A percentile compares a stretch with the other conserved stretches of the same genome.
Conservation (phyloP, 176 grass and related monocot genomes). For the Oryza meyeriana region DNA sequence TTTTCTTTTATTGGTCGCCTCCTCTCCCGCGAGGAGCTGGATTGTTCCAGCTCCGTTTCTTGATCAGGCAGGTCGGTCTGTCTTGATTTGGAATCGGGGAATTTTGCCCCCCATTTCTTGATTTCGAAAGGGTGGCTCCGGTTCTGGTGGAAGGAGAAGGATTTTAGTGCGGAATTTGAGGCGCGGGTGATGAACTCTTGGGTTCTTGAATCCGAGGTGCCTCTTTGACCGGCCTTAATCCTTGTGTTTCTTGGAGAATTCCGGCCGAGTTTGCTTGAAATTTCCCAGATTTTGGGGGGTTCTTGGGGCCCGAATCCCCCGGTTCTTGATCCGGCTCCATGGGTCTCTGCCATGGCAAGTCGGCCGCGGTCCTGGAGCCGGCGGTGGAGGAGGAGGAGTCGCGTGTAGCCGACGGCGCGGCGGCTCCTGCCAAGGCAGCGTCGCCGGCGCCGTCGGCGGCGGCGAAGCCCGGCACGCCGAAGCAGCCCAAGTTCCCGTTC, state of each 20-base stretch:
- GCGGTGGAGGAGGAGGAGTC: conserved; percentile 27
- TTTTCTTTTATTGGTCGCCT: neutral
- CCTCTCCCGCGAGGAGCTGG: neutral
- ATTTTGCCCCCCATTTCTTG: neutral
- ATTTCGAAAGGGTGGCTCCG: neutral
- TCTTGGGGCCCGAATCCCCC: conserved; percentile 11
- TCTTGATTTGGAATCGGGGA: neutral
- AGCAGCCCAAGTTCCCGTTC: conserved; percentile 59
- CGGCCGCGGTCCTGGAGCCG: conserved; percentile 20
- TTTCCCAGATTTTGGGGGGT: neutral
- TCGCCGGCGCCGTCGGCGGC: neutral
- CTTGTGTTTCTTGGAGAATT: conserved; percentile 2
- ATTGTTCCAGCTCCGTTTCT: conserved; percentile 18
- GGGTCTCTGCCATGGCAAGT: conserved; percentile 75
- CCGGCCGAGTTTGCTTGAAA: neutral
- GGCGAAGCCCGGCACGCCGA: conserved; percentile 42
- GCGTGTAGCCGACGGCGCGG: conserved; percentile 1
- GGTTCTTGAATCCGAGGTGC: conserved; percentile 27
- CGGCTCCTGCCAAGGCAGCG: neutral
- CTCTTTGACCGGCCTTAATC: conserved; percentile 23
- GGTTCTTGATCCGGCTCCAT: conserved; percentile 40
- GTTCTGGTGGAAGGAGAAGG: neutral
- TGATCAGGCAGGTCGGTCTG: neutral
- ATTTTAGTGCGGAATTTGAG: conserved; percentile 17
- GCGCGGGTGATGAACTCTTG: conserved; percentile 8